These are phyloP conservation scores for Pythium guiyangense DNA, from an alignment of 352 stramenopile genomes.

Conservation along the genomic window DNA sequence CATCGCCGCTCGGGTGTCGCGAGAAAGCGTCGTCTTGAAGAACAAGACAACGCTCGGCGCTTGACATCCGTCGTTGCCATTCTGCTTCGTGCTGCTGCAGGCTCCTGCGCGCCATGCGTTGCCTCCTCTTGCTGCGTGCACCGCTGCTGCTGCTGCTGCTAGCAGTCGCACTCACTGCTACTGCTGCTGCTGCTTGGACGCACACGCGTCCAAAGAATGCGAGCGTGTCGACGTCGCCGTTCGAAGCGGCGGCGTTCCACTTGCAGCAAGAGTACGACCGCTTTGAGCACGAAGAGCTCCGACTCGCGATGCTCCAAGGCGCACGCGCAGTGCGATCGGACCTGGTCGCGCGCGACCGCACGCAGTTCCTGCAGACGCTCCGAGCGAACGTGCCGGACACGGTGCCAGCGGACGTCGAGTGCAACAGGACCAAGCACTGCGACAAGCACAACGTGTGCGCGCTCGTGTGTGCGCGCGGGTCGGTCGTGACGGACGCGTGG, in stretches of 20 bases:
- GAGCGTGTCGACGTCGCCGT: slow-evolving; percentile 5
- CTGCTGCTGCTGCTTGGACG: background rate
- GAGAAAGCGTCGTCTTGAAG: too few relatives aligned
- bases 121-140: background rate
- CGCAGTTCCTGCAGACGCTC: slow-evolving; percentile 30
- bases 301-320: slow-evolving; percentile 7
- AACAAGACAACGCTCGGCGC: too few relatives aligned
- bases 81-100: too few relatives aligned
- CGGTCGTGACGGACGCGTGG: too few relatives aligned
- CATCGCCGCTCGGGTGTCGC: too few relatives aligned
- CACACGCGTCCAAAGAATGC: background rate
- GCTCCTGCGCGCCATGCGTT: background rate
- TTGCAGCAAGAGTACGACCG: slow-evolving; percentile 16
- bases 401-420: slow-evolving; percentile 49
- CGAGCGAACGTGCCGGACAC: slow-evolving; percentile 49
- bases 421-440: slow-evolving; percentile 44
- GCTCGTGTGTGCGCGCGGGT: slow-evolving; percentile 48
- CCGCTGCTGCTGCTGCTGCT: slow-evolving; percentile 1
- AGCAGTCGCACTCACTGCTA: too few relatives aligned
- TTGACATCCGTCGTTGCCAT: too few relatives aligned
- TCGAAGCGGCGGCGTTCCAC: slow-evolving; percentile 11
- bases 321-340: slow-evolving; percentile 4
- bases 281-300: slow-evolving; percentile 14
- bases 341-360: slow-evolving; percentile 13
- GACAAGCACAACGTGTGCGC: slow-evolving; percentile 47